Evolutionary conservation across 495 filamentous ascomycete species (phyloP).

Genomic region (Niebla homalea): DNA sequence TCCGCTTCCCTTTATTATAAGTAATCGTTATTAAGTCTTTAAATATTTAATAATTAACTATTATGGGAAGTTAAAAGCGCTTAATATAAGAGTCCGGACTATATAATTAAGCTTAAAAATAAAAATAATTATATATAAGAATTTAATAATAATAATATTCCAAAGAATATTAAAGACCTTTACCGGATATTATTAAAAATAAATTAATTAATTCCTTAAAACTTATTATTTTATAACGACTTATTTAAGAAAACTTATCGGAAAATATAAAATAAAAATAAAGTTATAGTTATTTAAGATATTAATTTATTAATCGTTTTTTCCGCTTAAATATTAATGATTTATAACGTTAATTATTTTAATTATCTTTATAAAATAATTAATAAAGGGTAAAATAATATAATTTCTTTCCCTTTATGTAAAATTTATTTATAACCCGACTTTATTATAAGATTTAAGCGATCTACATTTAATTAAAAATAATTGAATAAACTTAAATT

Average conservation of each 20-base stretch:
- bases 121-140: too few relatives aligned
- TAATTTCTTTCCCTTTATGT: neutral
- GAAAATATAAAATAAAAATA: constrained; percentile 16
- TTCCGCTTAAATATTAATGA: constrained; percentile 21
- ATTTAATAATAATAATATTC: neutral
- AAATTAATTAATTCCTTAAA: neutral
- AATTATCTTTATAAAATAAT: constrained; percentile 24
- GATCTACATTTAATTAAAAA: constrained; percentile 25
- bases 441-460: constrained; percentile 20
- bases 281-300: constrained; percentile 25
- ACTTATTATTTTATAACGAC: too few relatives aligned
- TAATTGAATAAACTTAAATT: constrained; percentile 26
- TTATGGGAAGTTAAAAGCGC: constrained; percentile 24
- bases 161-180: neutral
- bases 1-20: neutral
- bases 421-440: constrained; percentile 17
- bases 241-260: too few relatives aligned
- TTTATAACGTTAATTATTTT: constrained; percentile 16
- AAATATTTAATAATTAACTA: constrained; percentile 27
- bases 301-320: constrained; percentile 25
- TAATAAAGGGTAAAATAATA: constrained; percentile 28
- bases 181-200: constrained; percentile 13
- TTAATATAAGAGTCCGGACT: constrained; percentile 23
- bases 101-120: constrained; percentile 18
- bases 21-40: constrained; percentile 8